Evolutionary conservation across 306 rosid species (phyloP), one percentile per base, ranked within the genome.

Genomic region (Corylus avellana): DNA sequence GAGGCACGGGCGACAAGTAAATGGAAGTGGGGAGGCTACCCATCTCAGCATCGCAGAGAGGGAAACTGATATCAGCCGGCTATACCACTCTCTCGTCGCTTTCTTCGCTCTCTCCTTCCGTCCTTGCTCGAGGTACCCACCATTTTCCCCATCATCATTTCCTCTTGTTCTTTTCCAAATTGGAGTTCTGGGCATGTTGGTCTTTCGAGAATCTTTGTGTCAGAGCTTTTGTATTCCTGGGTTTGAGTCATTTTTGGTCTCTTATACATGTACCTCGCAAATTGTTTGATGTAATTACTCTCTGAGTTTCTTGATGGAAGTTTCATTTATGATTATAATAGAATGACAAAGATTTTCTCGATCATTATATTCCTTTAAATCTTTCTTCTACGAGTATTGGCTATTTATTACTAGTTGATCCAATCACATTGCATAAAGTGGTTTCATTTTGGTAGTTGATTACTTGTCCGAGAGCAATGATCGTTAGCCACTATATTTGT

Each of bases 11-110:
- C 39, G 13, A 10, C 22, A 32, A 17, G 49, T 42, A 12, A 59
- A 94, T 91, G 97, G 98, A 94, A 78, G 89, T 94, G n/a, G 97
- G 92, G 46, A 87, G 91, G 83, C 82, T 94, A 46, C 94, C 97
- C 80, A 87, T 92, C 63, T 86, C 93, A 49, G 87, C 97, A 27
- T 88, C 97, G 11, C 92, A 84, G 81, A 88, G 97, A 79, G 92
- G 94, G 50, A 94, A 94, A 63, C 91, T 94, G 75, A 82, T 94
- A 51, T 88, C 97, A 18, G 88, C 94, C 2, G 97, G 97, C 76
- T 92, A 91, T 46, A 89, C 92, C 20, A 75, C 89, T 7, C 90
- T 91, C 12, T 54, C 82, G 74, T 75, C 97, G 55, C 86, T 94
- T 73, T 71, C 93, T 39, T 81, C 84, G 32, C 62, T 86, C 70